Evolutionary conservation across 2,329 filamentous ascomycete species (phyloP).

Genomic region (Metarhizium robertsii): DNA sequence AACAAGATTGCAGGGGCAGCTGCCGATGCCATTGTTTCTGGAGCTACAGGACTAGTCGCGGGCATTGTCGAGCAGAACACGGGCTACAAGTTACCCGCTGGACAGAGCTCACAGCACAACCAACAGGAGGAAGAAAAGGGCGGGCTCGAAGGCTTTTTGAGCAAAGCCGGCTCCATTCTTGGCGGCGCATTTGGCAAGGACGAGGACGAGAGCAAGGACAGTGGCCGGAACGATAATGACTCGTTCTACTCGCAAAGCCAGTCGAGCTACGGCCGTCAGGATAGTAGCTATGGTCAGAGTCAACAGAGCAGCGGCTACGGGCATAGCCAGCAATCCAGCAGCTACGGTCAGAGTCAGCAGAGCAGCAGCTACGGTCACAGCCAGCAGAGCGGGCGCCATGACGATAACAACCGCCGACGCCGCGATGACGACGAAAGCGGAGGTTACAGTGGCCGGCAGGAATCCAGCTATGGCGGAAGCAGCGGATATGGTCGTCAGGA

Average conservation of each 20-base stretch:
- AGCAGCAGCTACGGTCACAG: slow-evolving; percentile 24
- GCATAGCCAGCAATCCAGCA: slow-evolving; percentile 27
- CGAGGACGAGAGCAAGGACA: slow-evolving; percentile 44
- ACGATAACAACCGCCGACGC: slow-evolving; percentile 11
- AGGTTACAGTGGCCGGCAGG: slow-evolving; percentile 4
- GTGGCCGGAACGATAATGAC: slow-evolving; percentile 45
- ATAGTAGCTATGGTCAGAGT: slow-evolving; percentile 50
- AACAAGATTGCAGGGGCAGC: slow-evolving; percentile 48
- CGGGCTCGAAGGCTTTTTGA: slow-evolving; percentile 60
- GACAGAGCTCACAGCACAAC: slow-evolving; percentile 15
- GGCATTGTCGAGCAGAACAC: slow-evolving; percentile 36
- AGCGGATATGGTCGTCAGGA: slow-evolving; percentile 12
- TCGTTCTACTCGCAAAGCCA: slow-evolving; percentile 52
- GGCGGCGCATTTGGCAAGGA: slow-evolving; percentile 48
- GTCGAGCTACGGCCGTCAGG: slow-evolving; percentile 51
- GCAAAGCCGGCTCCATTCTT: slow-evolving; percentile 58
- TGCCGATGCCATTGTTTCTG: slow-evolving; percentile 47
- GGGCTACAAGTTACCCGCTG: slow-evolving; percentile 30
- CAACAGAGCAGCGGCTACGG: slow-evolving; percentile 44
- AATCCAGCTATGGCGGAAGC: slow-evolving; percentile 2
- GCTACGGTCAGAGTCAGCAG: slow-evolving; percentile 49
- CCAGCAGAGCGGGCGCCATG: slow-evolving; percentile 20
- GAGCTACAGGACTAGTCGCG: slow-evolving; percentile 44
- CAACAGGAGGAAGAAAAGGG: slow-evolving; percentile 52
- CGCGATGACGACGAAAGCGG: slow-evolving; percentile 13